These are phyloP conservation scores for Claviceps digitariae DNA, from an alignment of 2,329 filamentous ascomycete species.

Conservation along the genomic window DNA sequence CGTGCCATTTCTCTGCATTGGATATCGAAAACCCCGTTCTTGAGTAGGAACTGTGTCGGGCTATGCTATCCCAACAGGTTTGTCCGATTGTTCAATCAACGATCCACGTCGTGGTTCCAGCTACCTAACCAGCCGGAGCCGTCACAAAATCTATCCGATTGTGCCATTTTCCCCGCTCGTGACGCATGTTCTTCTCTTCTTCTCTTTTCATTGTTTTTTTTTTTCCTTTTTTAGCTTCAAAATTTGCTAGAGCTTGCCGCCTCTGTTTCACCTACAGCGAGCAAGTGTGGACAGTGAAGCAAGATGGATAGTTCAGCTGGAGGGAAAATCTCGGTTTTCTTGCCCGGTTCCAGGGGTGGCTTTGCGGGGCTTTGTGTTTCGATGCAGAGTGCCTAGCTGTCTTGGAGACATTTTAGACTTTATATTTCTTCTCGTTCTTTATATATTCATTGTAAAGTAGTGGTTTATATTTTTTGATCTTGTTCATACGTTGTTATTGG, in stretches of 20 bases:
- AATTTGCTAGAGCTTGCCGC: constrained; percentile 55
- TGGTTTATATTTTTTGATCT: no score
- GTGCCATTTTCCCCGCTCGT: no score
- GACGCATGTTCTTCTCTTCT: neutral
- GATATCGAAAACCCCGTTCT: no score
- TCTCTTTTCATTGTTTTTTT: neutral
- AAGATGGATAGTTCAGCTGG: constrained; percentile 28
- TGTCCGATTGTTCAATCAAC: no score
- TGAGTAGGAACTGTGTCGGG: no score
- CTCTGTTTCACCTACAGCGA: constrained; percentile 34
- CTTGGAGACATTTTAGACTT: constrained; percentile 5
- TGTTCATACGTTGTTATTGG: no score
- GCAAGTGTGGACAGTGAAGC: constrained; percentile 61
- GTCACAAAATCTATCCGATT: no score
- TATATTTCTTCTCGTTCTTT: constrained; percentile 11
- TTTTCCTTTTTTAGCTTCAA: constrained; percentile 33
- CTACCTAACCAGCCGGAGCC: no score
- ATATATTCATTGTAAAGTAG: no score
- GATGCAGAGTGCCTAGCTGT: constrained; percentile 12
- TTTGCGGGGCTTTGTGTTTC: constrained; percentile 10
- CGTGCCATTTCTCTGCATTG: no score
- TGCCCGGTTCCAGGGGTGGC: constrained; percentile 12
- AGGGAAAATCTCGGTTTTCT: constrained; percentile 8
- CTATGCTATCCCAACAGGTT: no score
- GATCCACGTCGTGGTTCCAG: no score